These are phyloP conservation scores for Aulographum hederae DNA, from an alignment of 2,329 filamentous ascomycete genomes.

Conservation along the genomic window DNA sequence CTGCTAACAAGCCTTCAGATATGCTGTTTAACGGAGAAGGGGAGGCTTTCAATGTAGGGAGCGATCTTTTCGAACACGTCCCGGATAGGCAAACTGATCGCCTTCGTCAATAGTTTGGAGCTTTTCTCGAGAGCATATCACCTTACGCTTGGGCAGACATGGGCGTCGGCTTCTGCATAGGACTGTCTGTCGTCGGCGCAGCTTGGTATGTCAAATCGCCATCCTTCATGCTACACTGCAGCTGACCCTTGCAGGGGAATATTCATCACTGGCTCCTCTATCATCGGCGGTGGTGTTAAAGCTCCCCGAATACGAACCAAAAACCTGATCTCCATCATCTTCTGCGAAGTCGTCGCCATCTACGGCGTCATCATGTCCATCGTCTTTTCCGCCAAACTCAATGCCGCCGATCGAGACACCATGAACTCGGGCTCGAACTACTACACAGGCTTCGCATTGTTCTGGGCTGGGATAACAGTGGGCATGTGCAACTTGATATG, in stretches of 20 bases:
- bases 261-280: conserved; percentile 94
- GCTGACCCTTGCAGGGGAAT: conserved; percentile 65
- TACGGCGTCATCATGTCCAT: conserved; percentile 99
- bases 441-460: conserved; percentile 88
- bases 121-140: conserved; percentile 84
- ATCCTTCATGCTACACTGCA: conserved; percentile 1
- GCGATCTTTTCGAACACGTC: no score
- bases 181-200: conserved; percentile 86
- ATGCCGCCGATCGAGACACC: conserved; percentile 41
- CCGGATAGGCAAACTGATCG: no score
- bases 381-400: conserved; percentile 83
- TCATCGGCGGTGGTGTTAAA: conserved; percentile 89
- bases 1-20: conserved; percentile 35
- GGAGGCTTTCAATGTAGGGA: conserved; percentile 77
- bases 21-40: conserved; percentile 97
- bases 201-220: conserved; percentile 53
- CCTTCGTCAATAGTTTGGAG: conserved; percentile 47
- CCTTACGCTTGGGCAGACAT: conserved; percentile 85
- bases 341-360: conserved; percentile 98
- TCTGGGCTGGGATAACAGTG: conserved; percentile 90
- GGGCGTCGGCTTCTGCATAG: conserved; percentile 88
- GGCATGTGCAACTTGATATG: conserved; percentile 93
- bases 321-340: conserved; percentile 99
- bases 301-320: conserved; percentile 96
- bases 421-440: conserved; percentile 63